These are phyloP conservation scores for Galerina sulciceps DNA, from an alignment of 768 basidiomycete species.

Conservation along the genomic window DNA sequence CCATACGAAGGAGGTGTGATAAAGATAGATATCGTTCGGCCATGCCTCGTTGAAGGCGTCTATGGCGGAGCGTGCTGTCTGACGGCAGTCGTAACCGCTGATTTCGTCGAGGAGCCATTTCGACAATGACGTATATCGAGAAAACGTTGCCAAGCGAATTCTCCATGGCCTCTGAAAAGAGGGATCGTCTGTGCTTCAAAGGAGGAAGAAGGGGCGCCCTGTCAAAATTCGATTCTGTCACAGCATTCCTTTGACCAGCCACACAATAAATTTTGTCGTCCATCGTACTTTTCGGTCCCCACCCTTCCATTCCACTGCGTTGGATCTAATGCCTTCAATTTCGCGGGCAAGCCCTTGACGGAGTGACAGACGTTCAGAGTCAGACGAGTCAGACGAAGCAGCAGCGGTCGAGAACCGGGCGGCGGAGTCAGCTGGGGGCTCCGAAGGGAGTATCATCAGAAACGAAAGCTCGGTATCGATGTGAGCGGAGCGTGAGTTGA, in stretches of 20 bases:
- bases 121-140: too few relatives aligned
- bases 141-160: too few relatives aligned
- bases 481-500: conserved; percentile 88
- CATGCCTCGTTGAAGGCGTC: too few relatives aligned
- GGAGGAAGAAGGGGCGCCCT: not conserved
- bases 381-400: conserved; percentile 9
- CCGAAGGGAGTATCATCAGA: conserved; percentile 72
- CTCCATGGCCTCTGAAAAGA: too few relatives aligned
- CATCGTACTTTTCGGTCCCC: conserved; percentile 58
- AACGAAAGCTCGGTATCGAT: conserved; percentile 94
- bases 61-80: too few relatives aligned
- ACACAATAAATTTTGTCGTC: conserved; percentile 66
- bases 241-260: conserved; percentile 72
- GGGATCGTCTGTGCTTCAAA: not conserved
- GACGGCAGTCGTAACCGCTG: too few relatives aligned
- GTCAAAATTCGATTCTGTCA: conserved; percentile 31
- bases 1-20: too few relatives aligned
- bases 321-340: conserved; percentile 50
- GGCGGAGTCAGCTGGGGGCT: conserved; percentile 13
- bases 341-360: conserved; percentile 57
- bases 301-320: conserved; percentile 64
- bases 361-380: conserved; percentile 33
- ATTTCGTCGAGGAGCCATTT: too few relatives aligned
- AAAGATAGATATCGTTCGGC: too few relatives aligned
- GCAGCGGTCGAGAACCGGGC: conserved; percentile 8